phyloP scores from a whole-genome alignment of 352 stramenopile species.

The Vaucheria bursata region DNA sequence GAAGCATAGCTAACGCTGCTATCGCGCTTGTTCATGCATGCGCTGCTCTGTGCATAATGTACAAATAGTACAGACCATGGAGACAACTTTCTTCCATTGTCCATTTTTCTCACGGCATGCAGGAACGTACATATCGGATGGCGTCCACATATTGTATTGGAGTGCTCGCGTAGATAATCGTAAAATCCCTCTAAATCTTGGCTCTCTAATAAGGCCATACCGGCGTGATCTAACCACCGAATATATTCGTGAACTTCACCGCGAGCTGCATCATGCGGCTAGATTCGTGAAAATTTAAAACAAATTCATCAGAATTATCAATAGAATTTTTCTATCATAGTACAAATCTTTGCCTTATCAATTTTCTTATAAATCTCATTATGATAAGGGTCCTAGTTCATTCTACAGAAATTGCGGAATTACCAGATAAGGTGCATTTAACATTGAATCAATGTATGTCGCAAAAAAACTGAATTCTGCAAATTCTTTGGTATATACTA shows the following conservation, averaged over 20 bases:
- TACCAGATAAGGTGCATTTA: too few relatives aligned
- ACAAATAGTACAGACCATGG: conserved; percentile 67
- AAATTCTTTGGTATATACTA: too few relatives aligned
- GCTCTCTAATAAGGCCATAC: conserved; percentile 73
- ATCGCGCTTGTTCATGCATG: conserved; percentile 69
- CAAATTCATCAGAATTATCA: too few relatives aligned
- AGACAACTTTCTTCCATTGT: conserved; percentile 6
- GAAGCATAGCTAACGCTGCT: conserved; percentile 88
- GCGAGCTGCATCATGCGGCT: conserved; percentile 63
- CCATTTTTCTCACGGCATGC: conserved; percentile 47
- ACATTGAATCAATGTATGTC: too few relatives aligned
- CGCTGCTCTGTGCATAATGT: conserved; percentile 79
- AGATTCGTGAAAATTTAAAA: too few relatives aligned
- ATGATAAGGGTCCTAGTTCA: too few relatives aligned
- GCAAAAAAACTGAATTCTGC: too few relatives aligned
- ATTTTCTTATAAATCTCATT: too few relatives aligned
- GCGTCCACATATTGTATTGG: conserved; percentile 92
- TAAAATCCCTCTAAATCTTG: conserved; percentile 78
- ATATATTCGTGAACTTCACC: conserved; percentile 86
- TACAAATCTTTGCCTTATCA: too few relatives aligned
- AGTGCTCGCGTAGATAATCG: conserved; percentile 83
- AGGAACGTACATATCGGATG: conserved; percentile 73
- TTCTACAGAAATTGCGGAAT: too few relatives aligned
- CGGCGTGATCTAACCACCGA: conserved; percentile 71
- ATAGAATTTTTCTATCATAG: too few relatives aligned